These are phyloP conservation scores for Collybia mongolica DNA, from an alignment of 768 basidiomycete genomes.

Conservation along the genomic window DNA sequence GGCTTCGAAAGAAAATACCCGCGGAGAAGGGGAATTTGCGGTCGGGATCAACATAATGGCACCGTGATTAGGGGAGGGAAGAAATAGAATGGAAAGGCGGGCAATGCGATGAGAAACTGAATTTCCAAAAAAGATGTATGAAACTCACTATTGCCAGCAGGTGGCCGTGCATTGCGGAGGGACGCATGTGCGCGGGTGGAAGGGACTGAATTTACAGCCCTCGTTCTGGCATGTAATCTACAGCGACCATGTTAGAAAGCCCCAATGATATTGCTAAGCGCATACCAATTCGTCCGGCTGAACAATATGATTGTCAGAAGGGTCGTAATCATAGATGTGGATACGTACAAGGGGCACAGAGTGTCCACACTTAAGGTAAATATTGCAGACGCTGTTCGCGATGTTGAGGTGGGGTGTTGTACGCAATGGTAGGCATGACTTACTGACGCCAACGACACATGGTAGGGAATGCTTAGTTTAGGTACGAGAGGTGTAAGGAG, in stretches of 20 bases:
- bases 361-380: slow-evolving; percentile 50
- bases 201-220: slow-evolving; percentile 52
- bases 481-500: slow-evolving; percentile 6
- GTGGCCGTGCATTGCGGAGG: slow-evolving; percentile 40
- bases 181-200: slow-evolving; percentile 42
- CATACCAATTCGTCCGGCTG: slow-evolving; percentile 30
- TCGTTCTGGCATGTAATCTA: background rate
- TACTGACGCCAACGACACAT: slow-evolving; percentile 62
- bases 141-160: slow-evolving; percentile 44
- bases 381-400: slow-evolving; percentile 40
- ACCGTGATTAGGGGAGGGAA: background rate
- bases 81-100: slow-evolving; percentile 5
- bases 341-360: slow-evolving; percentile 38
- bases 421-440: slow-evolving; percentile 20
- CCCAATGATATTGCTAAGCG: slow-evolving; percentile 15
- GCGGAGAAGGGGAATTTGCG: background rate
- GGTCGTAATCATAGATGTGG: background rate
- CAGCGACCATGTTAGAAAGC: no score
- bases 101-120: slow-evolving; percentile 2
- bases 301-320: background rate
- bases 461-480: slow-evolving; percentile 4
- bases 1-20: no score
- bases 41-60: background rate
- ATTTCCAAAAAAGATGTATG: background rate
- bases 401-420: background rate